phyloP scores from a whole-genome alignment of 352 stramenopile species.

The Phytopythium litorale region DNA sequence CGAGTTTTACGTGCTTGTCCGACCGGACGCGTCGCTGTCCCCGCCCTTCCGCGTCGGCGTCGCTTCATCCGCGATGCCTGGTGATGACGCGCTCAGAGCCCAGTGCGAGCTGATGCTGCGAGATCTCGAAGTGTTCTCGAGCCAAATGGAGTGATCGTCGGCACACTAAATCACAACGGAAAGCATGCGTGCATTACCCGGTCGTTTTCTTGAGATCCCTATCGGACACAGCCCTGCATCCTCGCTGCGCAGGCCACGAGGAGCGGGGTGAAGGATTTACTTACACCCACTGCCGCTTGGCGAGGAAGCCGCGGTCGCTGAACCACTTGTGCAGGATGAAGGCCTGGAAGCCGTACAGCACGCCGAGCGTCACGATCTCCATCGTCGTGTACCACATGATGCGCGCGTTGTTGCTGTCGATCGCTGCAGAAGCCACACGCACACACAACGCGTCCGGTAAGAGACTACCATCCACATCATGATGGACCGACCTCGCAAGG shows the following conservation, averaged over 20 bases:
- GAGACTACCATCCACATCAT: too few relatives aligned
- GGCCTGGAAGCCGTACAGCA: constrained; percentile 71
- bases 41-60: constrained; percentile 19
- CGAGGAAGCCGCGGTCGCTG: constrained; percentile 64
- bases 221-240: not conserved
- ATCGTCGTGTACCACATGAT: constrained; percentile 80
- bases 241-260: not conserved
- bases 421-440: constrained; percentile 21
- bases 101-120: constrained; percentile 29
- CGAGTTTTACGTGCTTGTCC: constrained; percentile 30
- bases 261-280: not conserved
- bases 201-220: not conserved
- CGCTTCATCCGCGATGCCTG: constrained; percentile 11
- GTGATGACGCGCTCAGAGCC: constrained; percentile 8
- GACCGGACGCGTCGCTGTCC: not conserved
- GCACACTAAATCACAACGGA: not conserved
- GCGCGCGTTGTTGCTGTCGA: constrained; percentile 74
- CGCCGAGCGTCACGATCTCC: constrained; percentile 55
- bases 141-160: constrained; percentile 6
- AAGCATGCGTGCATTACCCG: not conserved
- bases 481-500: not conserved
- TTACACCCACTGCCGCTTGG: constrained; percentile 70
- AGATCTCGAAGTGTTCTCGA: constrained; percentile 26
- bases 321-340: constrained; percentile 87
- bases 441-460: too few relatives aligned